Base-by-base conservation (phyloP, 768 basidiomycete species). In the Suillus fuscotomentosus region DNA sequence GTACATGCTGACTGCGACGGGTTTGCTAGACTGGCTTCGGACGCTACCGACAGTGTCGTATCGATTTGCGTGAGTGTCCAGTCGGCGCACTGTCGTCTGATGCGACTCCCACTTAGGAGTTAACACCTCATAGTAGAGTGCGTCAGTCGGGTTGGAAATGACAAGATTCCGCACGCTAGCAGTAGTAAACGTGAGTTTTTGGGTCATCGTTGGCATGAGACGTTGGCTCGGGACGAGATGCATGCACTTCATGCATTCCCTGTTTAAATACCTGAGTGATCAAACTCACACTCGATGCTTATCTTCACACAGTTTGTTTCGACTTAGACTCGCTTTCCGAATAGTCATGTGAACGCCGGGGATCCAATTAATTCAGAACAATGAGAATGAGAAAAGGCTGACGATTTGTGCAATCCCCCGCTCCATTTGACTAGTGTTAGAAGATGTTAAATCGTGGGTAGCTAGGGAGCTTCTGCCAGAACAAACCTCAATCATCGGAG, bases 51-150 rank as follows among this genome's bases (percentile, higher is more conserved):
- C 70, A 63, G 71, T 61, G 38, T 75, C 69, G 63, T 76, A 79
- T 66, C 61, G 66, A 38, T 69, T 66, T 31, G 70, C 74, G 48
- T 70, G 71, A 5, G 69, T 56, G 67, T 80, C 73, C 27, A 79
- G 71, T 57, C 75, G 70, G 48, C 69, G 68, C 48, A 81, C 67
- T 60, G 70, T 76, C 66, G 81, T 82, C 67, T 68, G 45, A 51
- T 72, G 65, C 8, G 72, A 68, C 59, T 76, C 76, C 79, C 79
- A 78, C 48, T 73, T 70, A 20, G 77, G 79, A 39, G 79, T 81
- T 43, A 75, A 71, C 62, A 81, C 68, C 62, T 81, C 81, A 63
- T 77, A 82, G 73, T 77, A 79, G 61, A 78, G 70, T 65, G 69
- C 70, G 66, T 81, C 80, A 63, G 70, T 73, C 41, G 64, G 70